Base-by-base conservation (phyloP, 2,329 filamentous ascomycete genomes). In the Cordyceps pruinosa region DNA sequence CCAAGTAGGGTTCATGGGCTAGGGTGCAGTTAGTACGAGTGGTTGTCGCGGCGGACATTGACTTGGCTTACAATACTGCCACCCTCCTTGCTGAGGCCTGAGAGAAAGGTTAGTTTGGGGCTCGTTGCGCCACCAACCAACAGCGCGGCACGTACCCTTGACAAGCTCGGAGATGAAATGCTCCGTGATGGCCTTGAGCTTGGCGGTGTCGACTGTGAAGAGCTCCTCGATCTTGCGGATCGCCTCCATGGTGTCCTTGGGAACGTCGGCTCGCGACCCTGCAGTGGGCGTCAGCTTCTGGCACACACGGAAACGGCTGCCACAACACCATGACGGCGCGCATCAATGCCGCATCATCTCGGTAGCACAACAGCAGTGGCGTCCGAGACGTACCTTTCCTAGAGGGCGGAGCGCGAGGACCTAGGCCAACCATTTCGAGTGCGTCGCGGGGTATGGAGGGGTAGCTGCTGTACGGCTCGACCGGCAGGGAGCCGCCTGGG, bases 1-100 rank as follows among this genome's bases (percentile, higher is more conserved):
- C 93, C 93, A 97, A 57, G 92, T 96, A 59, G 93, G 89, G 75
- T 97, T 97, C 93, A 97, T 97, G 59, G 93, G 92, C 90, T 96
- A 48, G 7, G 30, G 6, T 21, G 10, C n/a, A 12, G 45, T 70
- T 60, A 67, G 69, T 58, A 54, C 8, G 17, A 17, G 19, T 47
- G 5, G 7, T 8, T 12, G n/a, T 23, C 17, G n/a, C 21, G 50
- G 21, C 5, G 19, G 5, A n/a, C 15, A 35, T 21, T 4, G 21
- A 21, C 34, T 26, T 12, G 9, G 79, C 89, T 80, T 73, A 96
- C 90, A 73, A 99, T 97, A 71, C 87, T 95, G 60, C 91, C 92
- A 61, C 93, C 93, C 74, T 96, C 87, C 58, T 91, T 87, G 56
- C 82, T 88, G 55, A 97, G 79, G 65, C 91, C 90, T 90, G 60